phyloP scores from a whole-genome alignment of 305 asterid genomes.

The Fraxinus latifolia region DNA sequence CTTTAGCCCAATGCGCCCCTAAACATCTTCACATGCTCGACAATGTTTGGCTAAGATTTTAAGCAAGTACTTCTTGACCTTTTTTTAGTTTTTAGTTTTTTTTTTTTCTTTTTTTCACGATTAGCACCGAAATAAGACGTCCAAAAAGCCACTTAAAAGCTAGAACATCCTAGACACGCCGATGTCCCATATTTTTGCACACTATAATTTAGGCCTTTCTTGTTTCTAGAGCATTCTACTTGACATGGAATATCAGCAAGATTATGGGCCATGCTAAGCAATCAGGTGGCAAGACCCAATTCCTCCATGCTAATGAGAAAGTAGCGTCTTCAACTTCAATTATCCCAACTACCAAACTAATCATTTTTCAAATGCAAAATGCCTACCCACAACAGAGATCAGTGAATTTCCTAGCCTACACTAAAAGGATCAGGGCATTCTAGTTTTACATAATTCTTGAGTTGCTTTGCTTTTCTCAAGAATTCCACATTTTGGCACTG shows the following conservation, averaged over 20 bases:
- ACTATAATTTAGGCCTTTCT: background rate
- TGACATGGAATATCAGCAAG: background rate
- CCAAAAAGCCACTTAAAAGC: background rate
- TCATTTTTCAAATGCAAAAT: background rate
- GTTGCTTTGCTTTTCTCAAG: conserved; percentile 22
- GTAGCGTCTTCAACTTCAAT: background rate
- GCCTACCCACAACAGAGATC: background rate
- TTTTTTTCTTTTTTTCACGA: too few species aligned
- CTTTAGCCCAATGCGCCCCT: background rate
- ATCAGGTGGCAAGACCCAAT: background rate
- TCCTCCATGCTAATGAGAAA: background rate
- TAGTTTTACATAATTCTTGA: conserved; percentile 23
- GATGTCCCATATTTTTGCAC: background rate
- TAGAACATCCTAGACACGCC: background rate
- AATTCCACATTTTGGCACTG: background rate
- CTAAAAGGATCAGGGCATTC: conserved; percentile 1
- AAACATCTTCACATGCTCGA: background rate
- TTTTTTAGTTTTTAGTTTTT: too few species aligned
- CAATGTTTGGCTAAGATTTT: background rate
- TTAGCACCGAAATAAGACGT: background rate
- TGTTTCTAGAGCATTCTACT: background rate
- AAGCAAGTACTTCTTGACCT: background rate
- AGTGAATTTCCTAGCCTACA: background rate
- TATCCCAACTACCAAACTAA: background rate
- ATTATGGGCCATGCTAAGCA: background rate